Base-by-base conservation (phyloP, 2,329 filamentous ascomycete genomes). In the Cladosporium colombiae region DNA sequence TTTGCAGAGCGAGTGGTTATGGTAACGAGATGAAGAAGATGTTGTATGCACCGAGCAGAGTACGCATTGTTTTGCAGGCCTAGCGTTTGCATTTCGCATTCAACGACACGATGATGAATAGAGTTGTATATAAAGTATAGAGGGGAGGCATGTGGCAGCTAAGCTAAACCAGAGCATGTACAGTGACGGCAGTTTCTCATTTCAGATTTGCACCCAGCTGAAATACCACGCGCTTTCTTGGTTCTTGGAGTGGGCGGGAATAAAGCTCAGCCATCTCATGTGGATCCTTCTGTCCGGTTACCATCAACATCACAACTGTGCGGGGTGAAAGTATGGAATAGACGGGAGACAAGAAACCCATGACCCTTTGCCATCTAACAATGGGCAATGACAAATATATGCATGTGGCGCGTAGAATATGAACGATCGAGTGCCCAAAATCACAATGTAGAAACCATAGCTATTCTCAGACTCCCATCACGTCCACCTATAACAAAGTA, bases 11-110 rank as follows among this genome's bases (percentile, higher is more conserved):
- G 6, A 21, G 52, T n/a, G 52, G 29, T 33, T 29, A 62, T 33
- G 44, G 59, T 40, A 18, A 44, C 14, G 27, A 35, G 27, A 11
- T 65, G 25, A 59, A 35, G n/a, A 58, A 27, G 8, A 23, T 58
- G 55, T 35, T 63, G 35, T 35, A 46, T 55, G 50, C 18, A 7
- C 61, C 61, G 25, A 46, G 49, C 27, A 40, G 35, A 46, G 50
- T 63, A 23, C 33, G 50, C 7, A 37, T 63, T n/a, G 46, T 44
- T 25, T 16, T 62, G 58, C 33, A 55, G 27, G 29, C 29, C 18
- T 11, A 55, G 52, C 18, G 8, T 31, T 46, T 33, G 27, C 29
- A 14, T 55, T 31, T 27, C n/a, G 29, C 50, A 18, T n/a, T 53
- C 52, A 10, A 53, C 16, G 27, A 55, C 16, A 55, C 33, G n/a